Evolutionary conservation across 2,329 filamentous ascomycete genomes (phyloP).

Genomic region (Beauveria medogensis): DNA sequence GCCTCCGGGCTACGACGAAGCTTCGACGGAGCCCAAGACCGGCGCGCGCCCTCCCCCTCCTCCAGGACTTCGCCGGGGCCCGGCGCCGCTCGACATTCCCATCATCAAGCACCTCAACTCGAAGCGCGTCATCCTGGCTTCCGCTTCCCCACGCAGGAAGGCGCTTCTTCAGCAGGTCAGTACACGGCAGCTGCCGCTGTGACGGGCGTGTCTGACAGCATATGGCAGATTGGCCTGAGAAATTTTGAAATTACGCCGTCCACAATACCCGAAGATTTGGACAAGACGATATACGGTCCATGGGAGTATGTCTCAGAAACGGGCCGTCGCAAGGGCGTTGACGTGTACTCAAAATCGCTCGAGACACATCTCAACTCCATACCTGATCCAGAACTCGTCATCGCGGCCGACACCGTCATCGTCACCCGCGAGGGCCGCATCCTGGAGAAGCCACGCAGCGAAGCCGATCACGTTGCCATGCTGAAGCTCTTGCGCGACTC

Average conservation of each 20-base stretch:
- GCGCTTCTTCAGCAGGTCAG: slow-evolving; percentile 66
- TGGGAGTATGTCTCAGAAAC: slow-evolving; percentile 89
- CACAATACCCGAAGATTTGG: slow-evolving; percentile 73
- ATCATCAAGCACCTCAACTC: slow-evolving; percentile 67
- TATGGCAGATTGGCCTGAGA: slow-evolving; percentile 60
- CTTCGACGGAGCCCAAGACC: slow-evolving; percentile 29
- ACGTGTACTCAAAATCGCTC: slow-evolving; percentile 52
- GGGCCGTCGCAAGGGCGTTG: slow-evolving; percentile 71
- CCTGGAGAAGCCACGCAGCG: slow-evolving; percentile 81
- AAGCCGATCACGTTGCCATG: slow-evolving; percentile 77
- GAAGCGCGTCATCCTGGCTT: slow-evolving; percentile 82
- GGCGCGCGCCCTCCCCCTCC: slow-evolving; percentile 18
- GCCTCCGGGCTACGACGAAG: slow-evolving; percentile 38
- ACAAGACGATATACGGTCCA: slow-evolving; percentile 65
- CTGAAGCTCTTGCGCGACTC: slow-evolving; percentile 73
- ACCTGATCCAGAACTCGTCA: slow-evolving; percentile 71
- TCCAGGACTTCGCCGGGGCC: slow-evolving; percentile 34
- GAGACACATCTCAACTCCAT: slow-evolving; percentile 34
- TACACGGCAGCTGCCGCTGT: slow-evolving; percentile 4
- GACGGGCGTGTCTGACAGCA: not conserved
- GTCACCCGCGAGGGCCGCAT: slow-evolving; percentile 68
- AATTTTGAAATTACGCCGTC: slow-evolving; percentile 82
- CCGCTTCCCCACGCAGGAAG: slow-evolving; percentile 75
- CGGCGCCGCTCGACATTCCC: slow-evolving; percentile 68
- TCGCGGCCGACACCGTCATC: slow-evolving; percentile 87